Percentiles rank a stretch among this genome's conserved stretches.
phyloP scores from a whole-genome alignment of 2,329 filamentous ascomycete genomes.

The Aureobasidium sp. region DNA sequence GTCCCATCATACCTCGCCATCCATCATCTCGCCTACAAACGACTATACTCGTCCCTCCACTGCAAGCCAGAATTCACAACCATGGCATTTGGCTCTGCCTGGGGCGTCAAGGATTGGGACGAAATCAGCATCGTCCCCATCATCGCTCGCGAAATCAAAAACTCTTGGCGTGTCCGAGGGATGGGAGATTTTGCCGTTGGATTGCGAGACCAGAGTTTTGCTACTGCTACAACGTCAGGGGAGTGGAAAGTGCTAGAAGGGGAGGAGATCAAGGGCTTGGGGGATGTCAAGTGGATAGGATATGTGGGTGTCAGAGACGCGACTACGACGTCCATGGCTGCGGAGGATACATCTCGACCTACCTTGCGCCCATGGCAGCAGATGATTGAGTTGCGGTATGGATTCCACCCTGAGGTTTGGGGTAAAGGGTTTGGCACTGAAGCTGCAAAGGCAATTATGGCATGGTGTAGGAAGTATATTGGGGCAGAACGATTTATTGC shows the following conservation, averaged over 20 bases:
- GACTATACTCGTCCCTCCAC: not conserved
- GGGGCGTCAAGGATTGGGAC: not conserved
- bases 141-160: not conserved
- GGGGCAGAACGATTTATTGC: not conserved
- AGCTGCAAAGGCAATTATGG: not conserved
- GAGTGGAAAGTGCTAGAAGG: not conserved
- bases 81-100: not conserved
- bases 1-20: not conserved
- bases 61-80: not conserved
- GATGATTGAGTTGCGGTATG: not conserved
- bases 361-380: not conserved
- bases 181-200: not conserved
- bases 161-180: not conserved
- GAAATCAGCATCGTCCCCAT: not conserved
- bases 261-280: too few species aligned
- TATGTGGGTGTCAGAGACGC: not conserved
- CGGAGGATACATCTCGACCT: not conserved
- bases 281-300: not conserved
- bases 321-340: not conserved
- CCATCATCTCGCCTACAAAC: not conserved
- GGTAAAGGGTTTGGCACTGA: not conserved
- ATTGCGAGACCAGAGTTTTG: not conserved
- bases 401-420: not conserved
- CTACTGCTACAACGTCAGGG: accelerated
- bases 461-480: not conserved